Base-by-base conservation (phyloP, 306 rosid genomes). In the Inga laurina region DNA sequence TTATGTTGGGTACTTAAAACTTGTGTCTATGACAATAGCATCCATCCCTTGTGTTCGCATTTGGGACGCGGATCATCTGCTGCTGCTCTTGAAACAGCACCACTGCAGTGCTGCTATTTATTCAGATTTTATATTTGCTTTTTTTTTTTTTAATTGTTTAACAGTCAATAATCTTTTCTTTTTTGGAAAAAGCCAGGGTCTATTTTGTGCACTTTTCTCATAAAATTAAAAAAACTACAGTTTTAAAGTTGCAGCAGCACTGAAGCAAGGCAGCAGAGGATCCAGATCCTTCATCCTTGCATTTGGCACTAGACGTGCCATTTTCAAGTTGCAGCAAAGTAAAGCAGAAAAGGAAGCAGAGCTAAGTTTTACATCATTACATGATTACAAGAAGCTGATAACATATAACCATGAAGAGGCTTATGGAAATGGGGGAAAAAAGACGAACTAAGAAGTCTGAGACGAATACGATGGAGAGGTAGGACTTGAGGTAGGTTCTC, bases 401-500 rank as follows among this genome's bases (percentile, higher is more conserved):
- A 56, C 21, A n/a, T 39, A 39, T 10, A 8, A 56, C 35, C 34
- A 52, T 5, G 41, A 19, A 52, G 48, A 21, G 65, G 67, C 48
- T 10, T 16, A 74, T 30, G 67, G 3, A 81, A 69, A 76, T 14
- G 39, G 65, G 27, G 12, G 14, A 32, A 24, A 71, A 2, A 35
- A 11, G 19, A 70, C 43, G 39, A 49, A 67, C 43, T 65, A 65
- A 32, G 75, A 76, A 44, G 86, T 54, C 79, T 39, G 86, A 14
- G 93, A 87, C 77, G 74, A 75, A 59, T 77, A 46, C 7, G 82
- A 39, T n/a, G 89, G 62, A 24, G 88, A 57, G 84, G 86, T 57
- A 66, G 93, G 91, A 22, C 80, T 88, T 39, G 97, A 89, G 69
- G 88, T 84, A n/a, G 97, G 97, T 84, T 92, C 97, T 86, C 18